phyloP scores from a whole-genome alignment of 73 alveolate genomes.

The Tetrahymena thermophila region DNA sequence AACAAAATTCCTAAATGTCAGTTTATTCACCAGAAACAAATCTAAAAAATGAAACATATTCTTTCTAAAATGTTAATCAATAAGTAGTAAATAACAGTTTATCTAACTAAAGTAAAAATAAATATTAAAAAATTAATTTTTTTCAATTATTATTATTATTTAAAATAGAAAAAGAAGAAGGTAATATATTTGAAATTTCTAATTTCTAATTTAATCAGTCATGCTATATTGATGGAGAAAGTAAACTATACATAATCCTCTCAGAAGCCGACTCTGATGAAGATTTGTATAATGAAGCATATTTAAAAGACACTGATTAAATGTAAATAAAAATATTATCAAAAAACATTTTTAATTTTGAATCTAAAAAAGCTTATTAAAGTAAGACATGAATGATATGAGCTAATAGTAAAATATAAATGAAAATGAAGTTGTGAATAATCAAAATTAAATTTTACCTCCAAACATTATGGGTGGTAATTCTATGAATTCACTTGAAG shows the following conservation, averaged over 20 bases:
- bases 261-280: not conserved
- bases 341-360: no score
- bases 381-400: no score
- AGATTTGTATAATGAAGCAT: not conserved
- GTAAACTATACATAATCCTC: not conserved
- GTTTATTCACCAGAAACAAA: no score
- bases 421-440: not conserved
- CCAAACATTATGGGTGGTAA: not conserved
- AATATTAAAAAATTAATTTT: no score
- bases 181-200: not conserved
- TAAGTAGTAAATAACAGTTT: no score
- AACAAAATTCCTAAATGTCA: no score
- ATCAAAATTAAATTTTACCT: not conserved
- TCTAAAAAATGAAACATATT: no score
- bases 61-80: no score
- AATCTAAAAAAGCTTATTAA: not conserved
- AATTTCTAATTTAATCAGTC: not conserved
- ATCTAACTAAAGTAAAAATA: no score
- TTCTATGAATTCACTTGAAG: not conserved
- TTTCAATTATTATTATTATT: no score
- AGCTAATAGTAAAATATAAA: no score
- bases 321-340: not conserved
- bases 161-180: not conserved
- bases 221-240: not conserved
- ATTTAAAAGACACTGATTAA: not conserved